Evolutionary conservation across 352 stramenopile species (phyloP).

Genomic region (Aphanomyces cochlioides): DNA sequence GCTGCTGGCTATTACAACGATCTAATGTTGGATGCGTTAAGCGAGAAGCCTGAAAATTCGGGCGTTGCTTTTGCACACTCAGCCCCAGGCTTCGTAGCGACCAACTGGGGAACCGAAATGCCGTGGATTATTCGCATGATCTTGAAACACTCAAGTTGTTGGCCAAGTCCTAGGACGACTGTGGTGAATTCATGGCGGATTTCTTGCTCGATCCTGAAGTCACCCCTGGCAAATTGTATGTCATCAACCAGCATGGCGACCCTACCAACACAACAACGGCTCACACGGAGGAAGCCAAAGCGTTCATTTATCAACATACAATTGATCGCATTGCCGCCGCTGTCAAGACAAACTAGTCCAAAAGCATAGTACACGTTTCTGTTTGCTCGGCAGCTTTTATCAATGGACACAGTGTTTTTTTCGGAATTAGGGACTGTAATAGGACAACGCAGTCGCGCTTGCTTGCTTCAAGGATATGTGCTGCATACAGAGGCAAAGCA

Average conservation of each 20-base stretch:
- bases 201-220: background rate
- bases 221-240: background rate
- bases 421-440: too few species aligned
- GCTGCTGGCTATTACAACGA: slow-evolving; percentile 55
- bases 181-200: slow-evolving; percentile 23
- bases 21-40: slow-evolving; percentile 43
- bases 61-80: slow-evolving; percentile 45
- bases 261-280: background rate
- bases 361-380: too few species aligned
- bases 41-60: slow-evolving; percentile 26
- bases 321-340: background rate
- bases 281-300: slow-evolving; percentile 18
- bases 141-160: slow-evolving; percentile 17
- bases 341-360: too few species aligned
- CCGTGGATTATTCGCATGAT: slow-evolving; percentile 34
- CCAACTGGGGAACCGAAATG: slow-evolving; percentile 55
- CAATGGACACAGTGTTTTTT: too few species aligned
- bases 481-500: too few species aligned
- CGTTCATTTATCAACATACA: slow-evolving; percentile 18
- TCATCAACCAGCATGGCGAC: slow-evolving; percentile 14
- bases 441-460: too few species aligned
- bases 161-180: slow-evolving; percentile 15
- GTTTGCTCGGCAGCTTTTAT: too few species aligned
- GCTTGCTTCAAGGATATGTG: too few species aligned
- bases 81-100: slow-evolving; percentile 48